These are phyloP conservation scores for Coemansia guatemalensis DNA, from an alignment of 192 early-diverging fungal genomes.

Conservation along the genomic window DNA sequence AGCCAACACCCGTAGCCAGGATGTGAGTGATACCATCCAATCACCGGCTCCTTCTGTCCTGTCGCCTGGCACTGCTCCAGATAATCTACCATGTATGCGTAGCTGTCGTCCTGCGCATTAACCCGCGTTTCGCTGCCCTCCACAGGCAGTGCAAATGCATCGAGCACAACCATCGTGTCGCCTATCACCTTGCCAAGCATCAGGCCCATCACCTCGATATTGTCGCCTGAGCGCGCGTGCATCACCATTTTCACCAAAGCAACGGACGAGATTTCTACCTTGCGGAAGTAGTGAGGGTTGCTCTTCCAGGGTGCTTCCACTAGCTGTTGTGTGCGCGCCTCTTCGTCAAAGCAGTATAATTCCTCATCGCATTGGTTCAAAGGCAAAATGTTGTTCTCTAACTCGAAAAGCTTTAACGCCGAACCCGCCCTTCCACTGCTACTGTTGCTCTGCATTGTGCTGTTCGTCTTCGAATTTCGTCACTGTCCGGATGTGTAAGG, in stretches of 20 bases:
- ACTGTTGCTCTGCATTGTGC: too few species aligned
- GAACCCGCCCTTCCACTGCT: conserved; percentile 7
- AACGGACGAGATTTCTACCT: conserved; percentile 90
- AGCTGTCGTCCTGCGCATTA: conserved; percentile 86
- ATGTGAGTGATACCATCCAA: conserved; percentile 99
- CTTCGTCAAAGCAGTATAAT: conserved; percentile 80
- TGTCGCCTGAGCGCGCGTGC: conserved; percentile 96
- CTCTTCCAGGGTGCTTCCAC: conserved; percentile 79
- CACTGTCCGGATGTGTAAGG: too few species aligned
- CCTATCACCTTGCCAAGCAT: conserved; percentile 94
- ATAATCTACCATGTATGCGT: conserved; percentile 98
- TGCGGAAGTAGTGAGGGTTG: conserved; percentile 63
- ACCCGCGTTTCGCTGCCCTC: conserved; percentile 98
- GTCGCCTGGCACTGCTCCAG: conserved; percentile 80
- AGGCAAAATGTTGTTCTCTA: conserved; percentile 74
- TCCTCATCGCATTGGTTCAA: conserved; percentile 67
- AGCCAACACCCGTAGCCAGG: conserved; percentile 99
- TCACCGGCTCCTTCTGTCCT: conserved; percentile 86
- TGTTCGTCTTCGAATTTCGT: too few species aligned
- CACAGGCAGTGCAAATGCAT: conserved; percentile 95
- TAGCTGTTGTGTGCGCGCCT: conserved; percentile 61
- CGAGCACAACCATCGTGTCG: conserved; percentile 91
- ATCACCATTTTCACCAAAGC: conserved; percentile 99
- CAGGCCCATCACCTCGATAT: conserved; percentile 96
- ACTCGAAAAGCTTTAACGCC: conserved; percentile 47